Percentiles rank a stretch among this genome's conserved stretches.
Conservation (phyloP, 2,329 filamentous ascomycete species). For the Pezicula rhizophila region DNA sequence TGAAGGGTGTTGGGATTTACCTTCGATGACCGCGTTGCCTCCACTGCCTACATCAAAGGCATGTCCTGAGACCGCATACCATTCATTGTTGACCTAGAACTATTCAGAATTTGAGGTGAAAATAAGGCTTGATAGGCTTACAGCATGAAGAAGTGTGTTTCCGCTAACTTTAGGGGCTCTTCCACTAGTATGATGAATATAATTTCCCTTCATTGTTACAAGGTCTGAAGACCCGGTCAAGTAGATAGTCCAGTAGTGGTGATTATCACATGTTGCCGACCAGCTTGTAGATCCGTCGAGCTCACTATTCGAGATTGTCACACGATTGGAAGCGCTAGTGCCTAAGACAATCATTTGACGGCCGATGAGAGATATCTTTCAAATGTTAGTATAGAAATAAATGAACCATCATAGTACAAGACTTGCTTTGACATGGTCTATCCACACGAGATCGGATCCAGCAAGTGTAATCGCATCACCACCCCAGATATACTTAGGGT, state of each 20-base stretch:
- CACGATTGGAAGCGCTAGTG: constrained; percentile 27
- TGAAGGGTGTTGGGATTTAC: constrained; percentile 17
- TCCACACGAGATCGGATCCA: constrained; percentile 29
- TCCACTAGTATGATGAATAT: constrained; percentile 37
- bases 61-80: constrained; percentile 35
- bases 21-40: constrained; percentile 33
- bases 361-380: constrained; percentile 33
- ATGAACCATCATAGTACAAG: too few species aligned
- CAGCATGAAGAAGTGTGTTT: constrained; percentile 33
- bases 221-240: constrained; percentile 33
- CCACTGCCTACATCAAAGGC: constrained; percentile 34
- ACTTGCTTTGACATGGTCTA: constrained; percentile 31
- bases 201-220: constrained; percentile 38
- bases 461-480: constrained; percentile 30
- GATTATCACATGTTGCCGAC: constrained; percentile 36
- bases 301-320: constrained; percentile 41
- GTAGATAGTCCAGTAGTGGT: constrained; percentile 42
- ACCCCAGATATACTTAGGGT: constrained; percentile 33
- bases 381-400: background rate
- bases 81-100: constrained; percentile 33
- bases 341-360: constrained; percentile 37
- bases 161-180: constrained; percentile 37
- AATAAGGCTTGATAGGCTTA: too few species aligned
- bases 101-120: too few species aligned
- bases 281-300: constrained; percentile 37